phyloP scores from a whole-genome alignment of 2,329 filamentous ascomycete genomes.

The Paraphaeosphaeria sporulosa region DNA sequence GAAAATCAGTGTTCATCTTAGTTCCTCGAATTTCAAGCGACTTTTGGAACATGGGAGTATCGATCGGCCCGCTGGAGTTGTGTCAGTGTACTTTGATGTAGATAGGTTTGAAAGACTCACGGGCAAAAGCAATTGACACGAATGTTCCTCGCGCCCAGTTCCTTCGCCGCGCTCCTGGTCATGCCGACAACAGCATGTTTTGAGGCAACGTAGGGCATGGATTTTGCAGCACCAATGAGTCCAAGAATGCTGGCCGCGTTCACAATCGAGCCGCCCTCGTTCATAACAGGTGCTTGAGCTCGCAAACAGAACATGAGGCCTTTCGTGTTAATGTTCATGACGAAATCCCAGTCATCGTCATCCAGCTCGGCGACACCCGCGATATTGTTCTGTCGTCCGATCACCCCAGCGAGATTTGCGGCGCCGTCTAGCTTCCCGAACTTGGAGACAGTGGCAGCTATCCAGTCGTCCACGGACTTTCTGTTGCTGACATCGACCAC shows the following conservation, averaged over 20 bases:
- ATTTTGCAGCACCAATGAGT: slow-evolving; percentile 51
- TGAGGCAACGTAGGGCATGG: slow-evolving; percentile 46
- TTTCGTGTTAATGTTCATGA: slow-evolving; percentile 49
- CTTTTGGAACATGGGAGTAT: slow-evolving; percentile 46
- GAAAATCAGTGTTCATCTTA: slow-evolving; percentile 29
- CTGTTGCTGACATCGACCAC: slow-evolving; percentile 60
- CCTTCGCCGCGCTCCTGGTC: slow-evolving; percentile 50
- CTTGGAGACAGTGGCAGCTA: slow-evolving; percentile 53
- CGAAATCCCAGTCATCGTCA: slow-evolving; percentile 50
- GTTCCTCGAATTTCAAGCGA: slow-evolving; percentile 27
- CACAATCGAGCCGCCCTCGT: slow-evolving; percentile 48
- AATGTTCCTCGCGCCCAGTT: slow-evolving; percentile 46
- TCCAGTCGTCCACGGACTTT: slow-evolving; percentile 60
- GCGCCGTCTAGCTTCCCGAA: slow-evolving; percentile 56
- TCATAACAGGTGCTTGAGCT: slow-evolving; percentile 52
- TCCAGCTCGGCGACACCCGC: slow-evolving; percentile 37
- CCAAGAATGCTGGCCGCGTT: slow-evolving; percentile 62
- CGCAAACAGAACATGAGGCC: slow-evolving; percentile 50
- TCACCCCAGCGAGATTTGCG: slow-evolving; percentile 57
- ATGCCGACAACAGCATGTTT: slow-evolving; percentile 54
- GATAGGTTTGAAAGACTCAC: slow-evolving; percentile 29
- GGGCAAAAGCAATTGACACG: slow-evolving; percentile 47
- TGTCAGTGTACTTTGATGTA: not conserved
- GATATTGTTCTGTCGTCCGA: slow-evolving; percentile 37
- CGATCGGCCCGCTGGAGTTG: slow-evolving; percentile 33